Base-by-base conservation (phyloP, 2,329 filamentous ascomycete species). In the Colletotrichum costaricense region DNA sequence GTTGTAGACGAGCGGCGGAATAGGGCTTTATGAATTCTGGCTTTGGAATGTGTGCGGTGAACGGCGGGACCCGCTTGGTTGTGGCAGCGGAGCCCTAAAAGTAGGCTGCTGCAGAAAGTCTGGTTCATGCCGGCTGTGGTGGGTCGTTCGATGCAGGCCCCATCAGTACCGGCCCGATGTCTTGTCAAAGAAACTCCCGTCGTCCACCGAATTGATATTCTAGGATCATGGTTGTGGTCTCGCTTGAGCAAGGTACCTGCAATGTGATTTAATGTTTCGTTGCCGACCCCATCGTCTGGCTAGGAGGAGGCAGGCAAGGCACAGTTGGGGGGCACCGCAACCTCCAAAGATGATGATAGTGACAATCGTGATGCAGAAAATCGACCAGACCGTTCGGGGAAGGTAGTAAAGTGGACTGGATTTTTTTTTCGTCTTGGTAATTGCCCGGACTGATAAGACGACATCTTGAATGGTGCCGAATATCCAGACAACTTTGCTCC, bases 1-100 rank as follows among this genome's bases (percentile, higher is more conserved):
- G 60, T 33, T 73, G 28, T n/a, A 2, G 0, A 2, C 0, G 0
- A 0, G 5, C 0, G 0, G 0, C 1, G 2, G 12, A 35, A 42
- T 56, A 4, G 55, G 9, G 5, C 1, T 26, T 2, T 14, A 33
- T 70, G 4, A 59, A 2, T 58, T 58, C 12, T n/a, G 4, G 38
- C 2, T 5, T 24, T 14, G 5, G 19, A 19, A 19, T 19, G 52
- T 54, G 54, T 56, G 26, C 55, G 55, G 49, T 58, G 33, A 55
- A 30, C 42, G 30, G 49, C 9, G n/a, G 26, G 38, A 54, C 30
- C 7, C 9, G 26, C 16, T 14, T 19, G 35, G 26, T 55, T 65
- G 33, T 30, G 33, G 63, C 19, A 56, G 63, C 63, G 42, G 69
- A 52, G 65, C 57, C 54, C 42, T 42, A 42, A 8, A 33, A 33